These are phyloP conservation scores for Heterobasidion occidentale DNA, from an alignment of 1,284 basidiomycete species.

Conservation along the genomic window DNA sequence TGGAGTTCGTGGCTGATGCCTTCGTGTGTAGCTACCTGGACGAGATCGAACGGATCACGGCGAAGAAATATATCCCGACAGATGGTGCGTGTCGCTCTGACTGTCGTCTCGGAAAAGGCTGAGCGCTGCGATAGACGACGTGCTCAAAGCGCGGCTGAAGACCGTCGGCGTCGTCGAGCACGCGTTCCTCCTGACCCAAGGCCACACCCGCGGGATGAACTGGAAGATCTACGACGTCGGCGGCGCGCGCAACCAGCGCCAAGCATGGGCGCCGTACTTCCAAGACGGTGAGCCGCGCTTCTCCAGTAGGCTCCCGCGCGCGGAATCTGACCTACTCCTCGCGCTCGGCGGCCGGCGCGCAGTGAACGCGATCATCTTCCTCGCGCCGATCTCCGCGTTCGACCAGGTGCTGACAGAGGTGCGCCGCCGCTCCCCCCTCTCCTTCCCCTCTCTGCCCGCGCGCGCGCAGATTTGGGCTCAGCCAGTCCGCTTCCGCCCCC, in stretches of 20 bases:
- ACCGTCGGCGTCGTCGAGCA: constrained; percentile 75
- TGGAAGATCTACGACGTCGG: constrained; percentile 83
- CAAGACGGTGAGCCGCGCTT: constrained; percentile 50
- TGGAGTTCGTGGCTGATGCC: constrained; percentile 9
- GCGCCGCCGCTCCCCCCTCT: constrained; percentile 11
- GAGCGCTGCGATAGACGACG: constrained; percentile 46
- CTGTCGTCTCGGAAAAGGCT: not conserved
- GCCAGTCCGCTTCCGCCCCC: not conserved
- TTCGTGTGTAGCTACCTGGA: constrained; percentile 54
- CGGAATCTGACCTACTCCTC: too few relatives aligned
- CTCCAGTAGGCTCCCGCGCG: not conserved
- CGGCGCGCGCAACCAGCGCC: constrained; percentile 64
- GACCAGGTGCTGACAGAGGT: constrained; percentile 76
- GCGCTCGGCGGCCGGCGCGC: not conserved
- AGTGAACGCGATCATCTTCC: constrained; percentile 81
- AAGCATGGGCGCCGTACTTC: constrained; percentile 80
- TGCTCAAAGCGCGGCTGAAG: constrained; percentile 66
- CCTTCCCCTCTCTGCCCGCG: too few relatives aligned
- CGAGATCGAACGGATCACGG: constrained; percentile 71
- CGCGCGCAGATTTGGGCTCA: not conserved
- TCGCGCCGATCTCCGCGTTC: constrained; percentile 77
- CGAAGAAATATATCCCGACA: constrained; percentile 71
- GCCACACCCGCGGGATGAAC: constrained; percentile 49
- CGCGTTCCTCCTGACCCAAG: constrained; percentile 54
- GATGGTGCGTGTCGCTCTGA: constrained; percentile 43